phyloP scores from a whole-genome alignment of 139 green algal species.

The Pleodorina starrii region DNA sequence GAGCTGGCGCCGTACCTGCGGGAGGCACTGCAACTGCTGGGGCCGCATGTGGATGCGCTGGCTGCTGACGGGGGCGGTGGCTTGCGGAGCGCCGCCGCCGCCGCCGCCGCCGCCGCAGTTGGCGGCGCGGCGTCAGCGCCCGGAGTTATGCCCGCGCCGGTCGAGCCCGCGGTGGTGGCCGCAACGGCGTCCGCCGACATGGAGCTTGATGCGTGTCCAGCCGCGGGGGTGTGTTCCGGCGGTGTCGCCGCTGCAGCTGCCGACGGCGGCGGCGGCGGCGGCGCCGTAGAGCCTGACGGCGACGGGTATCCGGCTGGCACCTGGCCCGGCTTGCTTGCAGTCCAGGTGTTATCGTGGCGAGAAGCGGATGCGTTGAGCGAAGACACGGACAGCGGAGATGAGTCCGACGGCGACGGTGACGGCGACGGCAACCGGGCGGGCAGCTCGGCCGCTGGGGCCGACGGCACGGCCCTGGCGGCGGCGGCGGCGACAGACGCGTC shows the following conservation, averaged over 20 bases:
- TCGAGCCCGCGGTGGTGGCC: too few species aligned
- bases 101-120: too few species aligned
- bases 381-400: neutral
- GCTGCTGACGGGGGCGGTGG: neutral
- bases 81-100: too few species aligned
- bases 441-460: neutral
- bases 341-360: neutral
- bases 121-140: too few species aligned
- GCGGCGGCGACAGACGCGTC: conserved; percentile 7
- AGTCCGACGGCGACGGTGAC: neutral
- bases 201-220: too few species aligned
- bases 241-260: too few species aligned
- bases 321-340: neutral
- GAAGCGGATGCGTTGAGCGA: neutral
- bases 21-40: conserved; percentile 18
- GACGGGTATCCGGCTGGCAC: neutral
- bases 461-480: neutral
- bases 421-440: neutral
- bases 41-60: neutral
- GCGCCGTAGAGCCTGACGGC: neutral
- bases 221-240: too few species aligned
- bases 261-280: neutral
- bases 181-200: too few species aligned
- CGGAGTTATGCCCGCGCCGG: too few species aligned
- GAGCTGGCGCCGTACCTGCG: conserved; percentile 20